Evolutionary conservation across 192 early-diverging fungal genomes (phyloP), one percentile per base, ranked within the genome.

Genomic region (Geranomyces michiganensis): DNA sequence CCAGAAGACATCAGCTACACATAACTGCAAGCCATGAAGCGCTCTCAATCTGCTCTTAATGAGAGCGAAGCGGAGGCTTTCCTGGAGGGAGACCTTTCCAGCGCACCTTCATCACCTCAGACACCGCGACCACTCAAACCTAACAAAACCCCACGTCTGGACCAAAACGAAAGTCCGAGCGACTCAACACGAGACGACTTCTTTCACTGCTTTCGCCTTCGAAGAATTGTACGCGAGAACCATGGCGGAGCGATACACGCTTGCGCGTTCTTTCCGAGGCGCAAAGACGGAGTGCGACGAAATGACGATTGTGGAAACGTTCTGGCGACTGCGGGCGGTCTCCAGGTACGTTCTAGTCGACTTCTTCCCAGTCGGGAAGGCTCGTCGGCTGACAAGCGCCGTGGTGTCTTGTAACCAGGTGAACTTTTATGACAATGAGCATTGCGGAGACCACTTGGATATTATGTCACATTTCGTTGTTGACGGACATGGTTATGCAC

Each of bases 371-470:
- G 21, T 59, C 56, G 15, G 10, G 27, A 14, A 21, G n/a, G 9
- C 12, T 13, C 27, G 27, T 21, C 26, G 56, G 15, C 26, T 31
- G 24, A n/a, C 58, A 32, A 60, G 3, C 24, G n/a, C n/a, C n/a
- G n/a, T n/a, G n/a, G n/a, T 24, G 27, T 30, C 27, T 32, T 29
- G 3, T 30, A 31, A 29, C 9, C 77, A 92, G 87, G 87, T 89
- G 15, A 95, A 89, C 64, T 84, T 95, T 15, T 96, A 92, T 73
- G 94, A 96, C 70, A 96, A 96, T 76, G 93, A 93, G 72, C 93
- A 96, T 73, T 93, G 92, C 63, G 93, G 93, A 13, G 92, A 95
- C 71, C 94, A 96, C 64, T 81, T 96, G 71, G 93, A 96, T 70
- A 91, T 96, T 59, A 94, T 96, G 92, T 93, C 93, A 7, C 92